Evolutionary conservation across 768 basidiomycete genomes (phyloP), one percentile per base, ranked within the genome.

Genomic region (Ramaria sp.): DNA sequence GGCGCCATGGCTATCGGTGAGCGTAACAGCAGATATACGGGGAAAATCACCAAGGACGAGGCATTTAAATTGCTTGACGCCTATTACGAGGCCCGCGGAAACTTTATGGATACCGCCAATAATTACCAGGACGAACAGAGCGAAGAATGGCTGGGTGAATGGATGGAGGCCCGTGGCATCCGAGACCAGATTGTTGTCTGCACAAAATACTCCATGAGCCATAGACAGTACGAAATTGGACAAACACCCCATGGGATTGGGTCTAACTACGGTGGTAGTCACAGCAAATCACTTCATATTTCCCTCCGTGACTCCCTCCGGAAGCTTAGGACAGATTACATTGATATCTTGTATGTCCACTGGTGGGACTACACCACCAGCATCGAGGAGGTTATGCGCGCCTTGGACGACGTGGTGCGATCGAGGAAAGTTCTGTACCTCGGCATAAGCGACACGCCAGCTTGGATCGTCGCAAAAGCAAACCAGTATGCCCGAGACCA

Each of bases 1-100:
- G 75, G 75, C 20, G 74, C 65, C 0, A 68, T 69, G 70, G 73
- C 66, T 60, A 71, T 75, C 37, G 73, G 73, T 5, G 69, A 73
- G 48, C 63, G 67, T 27, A 71, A 72, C 71, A 48, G 43, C 1
- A 56, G 58, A 0, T 39, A 63, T 1, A 61, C 69, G 34, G 56
- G 50, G 16, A 37, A 47, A 1, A 66, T 68, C 57, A 48, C 45
- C 43, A 66, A 69, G 58, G 62, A 66, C 32, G 32, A 54, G 36
- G 38, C 61, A 9, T 68, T 67, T 57, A 56, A 67, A 58, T 58
- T 70, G 25, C 61, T 71, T 1, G 68, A 71, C 50, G 58, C 63
- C 13, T 65, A 48, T 48, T 51, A 51, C 38, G 56, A 65, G 27
- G 58, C 60, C 6, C 66, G 68, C 5, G 69, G 69, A 4, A 67